A percentile compares a stretch with the other conserved stretches of the same genome.
Conservation (phyloP, 1,284 basidiomycete species). For the Meira miltonrushii region DNA sequence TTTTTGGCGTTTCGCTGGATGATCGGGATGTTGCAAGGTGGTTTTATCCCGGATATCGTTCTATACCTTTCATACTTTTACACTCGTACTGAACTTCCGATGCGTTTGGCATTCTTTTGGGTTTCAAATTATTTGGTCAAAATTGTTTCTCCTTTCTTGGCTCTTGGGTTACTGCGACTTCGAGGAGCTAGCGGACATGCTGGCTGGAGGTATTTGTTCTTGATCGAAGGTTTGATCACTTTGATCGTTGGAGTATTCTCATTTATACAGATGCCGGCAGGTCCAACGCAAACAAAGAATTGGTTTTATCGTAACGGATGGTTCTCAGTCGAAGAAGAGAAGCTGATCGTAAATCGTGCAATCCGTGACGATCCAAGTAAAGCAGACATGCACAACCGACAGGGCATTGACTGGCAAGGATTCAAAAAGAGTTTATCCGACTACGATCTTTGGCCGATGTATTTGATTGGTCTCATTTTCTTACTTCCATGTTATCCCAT, state of each 20-base stretch:
- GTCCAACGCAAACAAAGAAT: constrained; percentile 55
- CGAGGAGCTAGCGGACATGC: constrained; percentile 60
- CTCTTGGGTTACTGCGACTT: constrained; percentile 63
- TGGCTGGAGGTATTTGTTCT: constrained; percentile 50
- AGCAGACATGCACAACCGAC: constrained; percentile 68
- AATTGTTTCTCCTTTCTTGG: constrained; percentile 63
- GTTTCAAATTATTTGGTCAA: constrained; percentile 59
- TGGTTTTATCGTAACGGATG: constrained; percentile 8
- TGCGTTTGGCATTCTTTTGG: constrained; percentile 67
- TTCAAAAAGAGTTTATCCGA: constrained; percentile 11
- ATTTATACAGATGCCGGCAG: constrained; percentile 67
- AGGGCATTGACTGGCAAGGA: constrained; percentile 54
- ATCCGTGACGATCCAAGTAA: constrained; percentile 65
- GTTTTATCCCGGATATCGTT: constrained; percentile 53
- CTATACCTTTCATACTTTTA: constrained; percentile 53
- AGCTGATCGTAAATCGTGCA: constrained; percentile 56
- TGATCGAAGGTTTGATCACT: constrained; percentile 44
- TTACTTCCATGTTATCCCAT: constrained; percentile 10
- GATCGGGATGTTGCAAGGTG: constrained; percentile 58
- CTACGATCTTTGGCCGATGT: constrained; percentile 17
- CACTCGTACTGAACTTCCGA: constrained; percentile 55
- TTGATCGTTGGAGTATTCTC: constrained; percentile 60
- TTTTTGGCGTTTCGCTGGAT: constrained; percentile 16
- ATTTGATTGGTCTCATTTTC: constrained; percentile 10
- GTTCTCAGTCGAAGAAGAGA: constrained; percentile 13